phyloP scores from a whole-genome alignment of 1,139 yeast species.

The Geotrichum candidum region DNA sequence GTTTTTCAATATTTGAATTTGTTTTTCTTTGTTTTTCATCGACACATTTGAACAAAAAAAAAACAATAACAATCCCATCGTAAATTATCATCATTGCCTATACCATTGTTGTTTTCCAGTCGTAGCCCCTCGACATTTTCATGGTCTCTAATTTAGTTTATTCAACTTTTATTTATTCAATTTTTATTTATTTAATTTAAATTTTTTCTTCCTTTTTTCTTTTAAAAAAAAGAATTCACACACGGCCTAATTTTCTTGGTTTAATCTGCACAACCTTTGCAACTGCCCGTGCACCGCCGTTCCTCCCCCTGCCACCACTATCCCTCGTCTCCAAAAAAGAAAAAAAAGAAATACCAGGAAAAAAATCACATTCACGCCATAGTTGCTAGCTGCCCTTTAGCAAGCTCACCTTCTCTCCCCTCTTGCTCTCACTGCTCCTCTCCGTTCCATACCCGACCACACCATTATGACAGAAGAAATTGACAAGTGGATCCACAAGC shows the following conservation, averaged over 20 bases:
- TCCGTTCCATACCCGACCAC: neutral
- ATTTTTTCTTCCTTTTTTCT: too few species aligned
- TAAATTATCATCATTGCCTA: neutral
- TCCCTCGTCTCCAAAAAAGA: neutral
- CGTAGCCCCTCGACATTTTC: neutral
- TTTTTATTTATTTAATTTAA: neutral
- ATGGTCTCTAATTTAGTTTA: neutral
- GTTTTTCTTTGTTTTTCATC: neutral
- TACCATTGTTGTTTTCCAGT: neutral
- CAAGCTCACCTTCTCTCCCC: neutral
- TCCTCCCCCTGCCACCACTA: neutral
- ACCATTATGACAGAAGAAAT: slow-evolving; percentile 8
- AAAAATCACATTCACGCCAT: too few species aligned
- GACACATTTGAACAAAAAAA: too few species aligned
- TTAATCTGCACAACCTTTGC: neutral
- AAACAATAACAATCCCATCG: too few species aligned
- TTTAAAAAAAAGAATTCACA: too few species aligned
- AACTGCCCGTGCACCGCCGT: neutral
- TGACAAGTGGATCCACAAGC: slow-evolving; percentile 62
- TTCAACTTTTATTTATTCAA: neutral
- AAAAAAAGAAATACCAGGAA: neutral
- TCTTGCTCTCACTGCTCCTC: neutral
- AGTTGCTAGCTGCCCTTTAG: too few species aligned
- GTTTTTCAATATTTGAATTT: neutral
- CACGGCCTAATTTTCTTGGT: neutral